phyloP scores from a whole-genome alignment of 148 eudicot species.

The Nyssa sinensis region DNA sequence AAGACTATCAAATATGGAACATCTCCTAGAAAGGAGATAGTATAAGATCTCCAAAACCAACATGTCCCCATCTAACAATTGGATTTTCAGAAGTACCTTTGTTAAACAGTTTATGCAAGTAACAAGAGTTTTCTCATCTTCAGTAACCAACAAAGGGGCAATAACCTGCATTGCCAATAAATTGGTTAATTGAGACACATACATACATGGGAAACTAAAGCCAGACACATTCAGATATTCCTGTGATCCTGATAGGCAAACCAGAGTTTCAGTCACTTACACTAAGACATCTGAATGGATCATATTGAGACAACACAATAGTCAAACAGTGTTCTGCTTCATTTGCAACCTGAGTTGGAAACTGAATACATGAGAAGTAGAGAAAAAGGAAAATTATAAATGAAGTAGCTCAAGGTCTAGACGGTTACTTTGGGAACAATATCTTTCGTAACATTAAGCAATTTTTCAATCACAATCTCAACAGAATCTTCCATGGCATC shows the following conservation, averaged over 20 bases:
- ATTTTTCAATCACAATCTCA: constrained; percentile 89
- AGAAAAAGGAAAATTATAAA: neutral
- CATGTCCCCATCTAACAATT: neutral
- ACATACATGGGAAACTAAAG: neutral
- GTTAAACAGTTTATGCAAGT: constrained; percentile 86
- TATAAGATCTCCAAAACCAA: neutral
- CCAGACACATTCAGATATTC: neutral
- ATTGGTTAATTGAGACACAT: neutral
- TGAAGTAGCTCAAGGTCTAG: neutral
- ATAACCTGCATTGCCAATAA: constrained; percentile 60
- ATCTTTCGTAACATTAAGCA: constrained; percentile 76
- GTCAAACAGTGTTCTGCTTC: constrained; percentile 82
- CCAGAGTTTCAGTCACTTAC: constrained; percentile 37
- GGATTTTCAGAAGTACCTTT: constrained; percentile 52
- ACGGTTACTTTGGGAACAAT: constrained; percentile 53
- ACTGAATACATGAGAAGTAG: constrained; percentile 3
- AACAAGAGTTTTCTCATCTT: constrained; percentile 91
- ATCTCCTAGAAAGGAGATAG: neutral
- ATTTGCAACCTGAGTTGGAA: constrained; percentile 54
- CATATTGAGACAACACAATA: constrained; percentile 66
- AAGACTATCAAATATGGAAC: neutral
- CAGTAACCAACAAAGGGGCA: constrained; percentile 76
- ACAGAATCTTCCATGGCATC: constrained; percentile 86
- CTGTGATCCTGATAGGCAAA: neutral
- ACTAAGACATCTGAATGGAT: constrained; percentile 74